phyloP scores from a whole-genome alignment of 2,329 filamentous ascomycete genomes.

The Metarhizium sp. region DNA sequence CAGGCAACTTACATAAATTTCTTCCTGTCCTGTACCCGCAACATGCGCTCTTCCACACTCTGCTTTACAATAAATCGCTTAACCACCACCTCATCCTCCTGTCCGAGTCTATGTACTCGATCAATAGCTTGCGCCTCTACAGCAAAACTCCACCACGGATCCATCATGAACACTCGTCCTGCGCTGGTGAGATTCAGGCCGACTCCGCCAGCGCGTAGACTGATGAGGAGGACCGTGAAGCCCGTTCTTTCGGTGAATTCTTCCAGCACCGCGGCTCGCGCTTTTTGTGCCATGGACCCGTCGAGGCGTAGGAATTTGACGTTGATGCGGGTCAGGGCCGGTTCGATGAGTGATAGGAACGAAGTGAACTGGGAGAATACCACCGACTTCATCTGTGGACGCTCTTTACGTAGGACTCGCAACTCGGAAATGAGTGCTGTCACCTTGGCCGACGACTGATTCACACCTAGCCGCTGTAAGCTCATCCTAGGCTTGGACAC shows the following conservation, averaged over 20 bases:
- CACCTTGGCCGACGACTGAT: slow-evolving; percentile 80
- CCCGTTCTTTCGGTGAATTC: slow-evolving; percentile 55
- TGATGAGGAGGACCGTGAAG: slow-evolving; percentile 72
- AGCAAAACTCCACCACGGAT: slow-evolving; percentile 98
- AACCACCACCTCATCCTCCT: slow-evolving; percentile 76
- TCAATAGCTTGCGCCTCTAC: slow-evolving; percentile 97
- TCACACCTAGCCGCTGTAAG: slow-evolving; percentile 50
- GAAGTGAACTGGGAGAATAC: slow-evolving; percentile 98
- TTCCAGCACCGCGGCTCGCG: slow-evolving; percentile 65
- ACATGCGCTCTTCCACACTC: slow-evolving; percentile 92
- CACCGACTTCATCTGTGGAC: slow-evolving; percentile 73
- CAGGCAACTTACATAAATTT: slow-evolving; percentile 71
- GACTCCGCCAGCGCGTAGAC: slow-evolving; percentile 82
- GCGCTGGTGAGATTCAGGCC: slow-evolving; percentile 88
- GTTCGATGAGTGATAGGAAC: slow-evolving; percentile 84
- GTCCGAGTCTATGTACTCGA: slow-evolving; percentile 94
- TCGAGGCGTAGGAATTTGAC: slow-evolving; percentile 83
- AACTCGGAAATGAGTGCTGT: slow-evolving; percentile 69
- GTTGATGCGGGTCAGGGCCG: slow-evolving; percentile 61
- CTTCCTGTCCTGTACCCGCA: slow-evolving; percentile 88
- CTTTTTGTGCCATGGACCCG: slow-evolving; percentile 79
- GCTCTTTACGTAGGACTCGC: slow-evolving; percentile 53
- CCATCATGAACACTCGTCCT: slow-evolving; percentile 95
- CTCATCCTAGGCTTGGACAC: slow-evolving; percentile 42
- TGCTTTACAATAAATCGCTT: slow-evolving; percentile 80